Percentiles rank a stretch among this genome's conserved stretches.
phyloP scores from a whole-genome alignment of 2,329 filamentous ascomycete genomes.

The Aureobasidium sp. region DNA sequence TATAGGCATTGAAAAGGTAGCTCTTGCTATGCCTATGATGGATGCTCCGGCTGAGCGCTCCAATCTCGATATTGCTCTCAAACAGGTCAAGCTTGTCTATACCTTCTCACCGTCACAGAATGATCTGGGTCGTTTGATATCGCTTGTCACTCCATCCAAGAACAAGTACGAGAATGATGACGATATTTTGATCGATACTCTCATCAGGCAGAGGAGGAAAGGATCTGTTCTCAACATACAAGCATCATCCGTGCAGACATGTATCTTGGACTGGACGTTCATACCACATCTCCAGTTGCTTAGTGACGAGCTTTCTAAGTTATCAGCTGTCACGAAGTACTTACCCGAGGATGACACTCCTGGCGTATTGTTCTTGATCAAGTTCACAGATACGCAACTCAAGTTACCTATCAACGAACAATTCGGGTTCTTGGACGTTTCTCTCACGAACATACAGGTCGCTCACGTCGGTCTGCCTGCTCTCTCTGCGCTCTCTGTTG shows the following conservation, averaged over 20 bases:
- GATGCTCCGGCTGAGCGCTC: conserved; percentile 39
- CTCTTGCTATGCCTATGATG: conserved; percentile 57
- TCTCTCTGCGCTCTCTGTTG: conserved; percentile 69
- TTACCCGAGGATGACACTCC: conserved; percentile 91
- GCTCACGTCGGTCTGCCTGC: conserved; percentile 81
- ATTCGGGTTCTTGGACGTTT: conserved; percentile 55
- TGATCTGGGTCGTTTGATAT: conserved; percentile 74
- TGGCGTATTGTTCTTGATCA: conserved; percentile 67
- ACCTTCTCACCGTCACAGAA: conserved; percentile 62
- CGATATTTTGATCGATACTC: conserved; percentile 88
- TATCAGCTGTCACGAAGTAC: conserved; percentile 88
- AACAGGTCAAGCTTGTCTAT: conserved; percentile 64
- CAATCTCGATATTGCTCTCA: conserved; percentile 46
- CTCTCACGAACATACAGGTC: conserved; percentile 56
- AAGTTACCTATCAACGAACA: conserved; percentile 57
- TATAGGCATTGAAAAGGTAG: conserved; percentile 64
- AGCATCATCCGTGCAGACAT: conserved; percentile 55
- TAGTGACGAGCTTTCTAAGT: conserved; percentile 67
- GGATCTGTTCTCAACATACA: conserved; percentile 70
- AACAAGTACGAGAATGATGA: conserved; percentile 83
- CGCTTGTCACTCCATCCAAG: conserved; percentile 83
- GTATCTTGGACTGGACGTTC: conserved; percentile 55
- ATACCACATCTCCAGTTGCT: conserved; percentile 62
- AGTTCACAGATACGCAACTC: conserved; percentile 54
- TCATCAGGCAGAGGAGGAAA: conserved; percentile 77